Evolutionary conservation across 1,284 basidiomycete species (phyloP).

Genomic region (Athelia sp.): DNA sequence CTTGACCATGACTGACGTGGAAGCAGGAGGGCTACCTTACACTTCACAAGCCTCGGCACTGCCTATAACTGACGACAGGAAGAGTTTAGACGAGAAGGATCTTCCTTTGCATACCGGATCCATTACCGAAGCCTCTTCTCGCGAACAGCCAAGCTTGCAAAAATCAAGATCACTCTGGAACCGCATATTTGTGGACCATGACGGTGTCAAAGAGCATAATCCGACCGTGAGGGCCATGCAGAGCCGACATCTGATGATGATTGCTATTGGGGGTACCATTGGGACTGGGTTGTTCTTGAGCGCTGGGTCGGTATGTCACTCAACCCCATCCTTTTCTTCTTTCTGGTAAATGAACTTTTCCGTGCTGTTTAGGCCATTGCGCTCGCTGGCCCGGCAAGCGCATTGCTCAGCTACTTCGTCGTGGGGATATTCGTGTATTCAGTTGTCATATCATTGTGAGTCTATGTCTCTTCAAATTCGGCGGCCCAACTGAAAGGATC

Average conservation of each 20-base stretch:
- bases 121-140: too few species aligned
- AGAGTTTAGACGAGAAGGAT: too few species aligned
- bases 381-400: conserved; percentile 43
- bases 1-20: too few species aligned
- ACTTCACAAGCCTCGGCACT: too few species aligned
- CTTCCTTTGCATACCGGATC: background rate
- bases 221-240: conserved; percentile 33
- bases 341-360: background rate
- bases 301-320: conserved; percentile 31
- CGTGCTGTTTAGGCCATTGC: conserved; percentile 29
- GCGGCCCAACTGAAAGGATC: background rate
- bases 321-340: background rate
- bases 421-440: conserved; percentile 49
- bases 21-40: too few species aligned
- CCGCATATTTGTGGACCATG: conserved; percentile 17
- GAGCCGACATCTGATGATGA: conserved; percentile 38
- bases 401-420: conserved; percentile 43
- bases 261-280: conserved; percentile 42
- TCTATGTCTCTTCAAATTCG: background rate
- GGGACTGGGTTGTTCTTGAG: conserved; percentile 42
- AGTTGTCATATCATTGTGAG: conserved; percentile 47
- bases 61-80: too few species aligned
- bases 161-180: conserved; percentile 13
- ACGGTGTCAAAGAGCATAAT: conserved; percentile 13
- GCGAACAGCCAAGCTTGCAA: too few species aligned